Evolutionary conservation across 805 yeast species (phyloP), one percentile per base, ranked within the genome.

Genomic region (Starmerella bombi): DNA sequence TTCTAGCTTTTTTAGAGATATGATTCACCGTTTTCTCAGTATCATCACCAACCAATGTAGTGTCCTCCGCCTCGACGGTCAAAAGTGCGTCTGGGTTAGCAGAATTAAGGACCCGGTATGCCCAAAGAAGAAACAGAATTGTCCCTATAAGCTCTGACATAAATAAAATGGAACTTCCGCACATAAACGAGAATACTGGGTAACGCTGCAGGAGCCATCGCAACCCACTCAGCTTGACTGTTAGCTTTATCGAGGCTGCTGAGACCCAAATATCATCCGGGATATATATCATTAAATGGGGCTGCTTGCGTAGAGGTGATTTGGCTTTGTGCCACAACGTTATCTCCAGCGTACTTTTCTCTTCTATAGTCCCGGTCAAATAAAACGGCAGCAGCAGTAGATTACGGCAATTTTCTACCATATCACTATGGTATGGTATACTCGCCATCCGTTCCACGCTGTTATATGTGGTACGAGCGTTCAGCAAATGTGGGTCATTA

Each of bases 361-460:
- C 62, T 4, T 28, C 15, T 37, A 23, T 32, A 36, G 50, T 37
- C 3, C 61, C 62, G 3, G 46, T 32, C 6, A 58, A 25, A 27
- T 58, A 58, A 7, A 55, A 41, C 8, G 63, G 64, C 4, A 56
- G 33, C 21, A 50, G 50, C 14, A 53, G 22, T 7, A 58, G 9
- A 2, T 59, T 45, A 20, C 55, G 56, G 15, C 59, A 14, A 3
- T 40, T 14, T 28, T 59, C 59, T 16, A 59, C 40, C 5, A 57
- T 32, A 8, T 39, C 43, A 7, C 60, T 51, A 35, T 39, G 44
- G 47, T 44, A 61, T 1, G 62, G 61, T 34, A 62, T 39, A 12
- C 58, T 50, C 3, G 56, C 60, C 38, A 61, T 60, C 18, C 40
- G 28, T 36, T 44, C 47, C 10, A 43, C 41, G 2, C 8, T 15